Base-by-base conservation (phyloP, 495 filamentous ascomycete genomes). In the Penicillium waksmanii region DNA sequence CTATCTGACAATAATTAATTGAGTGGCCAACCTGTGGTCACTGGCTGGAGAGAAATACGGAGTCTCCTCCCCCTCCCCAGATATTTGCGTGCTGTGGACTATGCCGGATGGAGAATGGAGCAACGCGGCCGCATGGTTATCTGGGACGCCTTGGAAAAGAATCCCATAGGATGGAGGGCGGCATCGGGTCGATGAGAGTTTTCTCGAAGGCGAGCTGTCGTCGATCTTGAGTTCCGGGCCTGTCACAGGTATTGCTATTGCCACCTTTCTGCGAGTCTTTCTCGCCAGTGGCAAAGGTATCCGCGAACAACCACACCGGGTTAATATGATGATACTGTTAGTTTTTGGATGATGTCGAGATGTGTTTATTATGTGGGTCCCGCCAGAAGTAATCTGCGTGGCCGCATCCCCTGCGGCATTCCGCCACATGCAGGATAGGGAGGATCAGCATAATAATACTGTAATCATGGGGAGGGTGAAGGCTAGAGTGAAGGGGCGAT, bases 351-450 rank as follows among this genome's bases (percentile, higher is more conserved):
- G 58, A 61, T 61, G 46, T 59, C 51, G 53, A 54, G 42, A 35
- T 50, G 43, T 57, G 54, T 57, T 61, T 57, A 65, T 65, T 65
- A 51, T 57, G 58, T 65, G 55, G 58, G 55, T 60, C 57, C 9
- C 38, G 23, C 34, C 5, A 40, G 49, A 15, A 12, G 13, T 17
- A 48, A 51, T 49, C 42, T 36, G 23, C 36, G 6, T 36, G 36
- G 23, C 7, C 7, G 9, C 42, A 5, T 13, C 53, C 51, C 54
- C 52, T 58, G 51, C 51, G n/a, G 50, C 54, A 57, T 60, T 49
- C 62, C 54, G 54, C 60, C 50, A 59, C 57, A 25, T 58, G 56
- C 48, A 57, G 36, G 43, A 46, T n/a, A 40, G 15, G 36, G 36
- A 40, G 15, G 36, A 40, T 40, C 15, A 40, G 7, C 12, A 13